Percentiles rank a stretch among this genome's conserved stretches.
Conservation (phyloP, 352 stramenopile species). For the Globisporangium nodosum region DNA sequence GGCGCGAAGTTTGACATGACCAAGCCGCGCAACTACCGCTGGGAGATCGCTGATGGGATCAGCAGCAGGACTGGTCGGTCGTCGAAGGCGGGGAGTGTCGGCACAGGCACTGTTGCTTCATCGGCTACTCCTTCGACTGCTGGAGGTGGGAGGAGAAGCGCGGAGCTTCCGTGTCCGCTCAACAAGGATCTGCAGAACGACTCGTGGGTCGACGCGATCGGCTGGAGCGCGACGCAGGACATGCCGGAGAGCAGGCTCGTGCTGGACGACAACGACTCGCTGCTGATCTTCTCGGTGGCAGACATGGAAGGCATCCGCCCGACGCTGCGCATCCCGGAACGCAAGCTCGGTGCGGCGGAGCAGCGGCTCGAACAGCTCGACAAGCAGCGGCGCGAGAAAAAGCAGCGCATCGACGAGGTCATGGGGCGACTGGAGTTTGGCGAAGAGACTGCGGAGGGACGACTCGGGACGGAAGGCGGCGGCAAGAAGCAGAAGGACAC, state of each 20-base stretch:
- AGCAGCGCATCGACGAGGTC: conserved; percentile 74
- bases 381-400: conserved; percentile 72
- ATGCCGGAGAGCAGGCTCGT: conserved; percentile 80
- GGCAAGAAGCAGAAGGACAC: conserved; percentile 82
- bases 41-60: neutral
- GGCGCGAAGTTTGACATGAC: conserved; percentile 58
- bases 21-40: conserved; percentile 70
- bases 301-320: conserved; percentile 79
- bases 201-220: conserved; percentile 71
- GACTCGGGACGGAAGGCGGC: conserved; percentile 55
- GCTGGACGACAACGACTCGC: conserved; percentile 80
- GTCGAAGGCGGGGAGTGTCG: too few species aligned
- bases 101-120: neutral
- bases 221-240: conserved; percentile 71
- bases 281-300: conserved; percentile 67
- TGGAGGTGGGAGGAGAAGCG: neutral
- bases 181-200: conserved; percentile 69
- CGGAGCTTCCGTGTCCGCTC: conserved; percentile 34
- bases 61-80: neutral
- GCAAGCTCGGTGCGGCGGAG: conserved; percentile 73
- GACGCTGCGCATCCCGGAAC: conserved; percentile 76
- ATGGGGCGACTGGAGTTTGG: conserved; percentile 79
- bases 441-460: conserved; percentile 62
- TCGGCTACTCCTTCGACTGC: neutral
- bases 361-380: conserved; percentile 66